phyloP scores from a whole-genome alignment of 164 flowering plant species.

The Macadamia tetraphylla region DNA sequence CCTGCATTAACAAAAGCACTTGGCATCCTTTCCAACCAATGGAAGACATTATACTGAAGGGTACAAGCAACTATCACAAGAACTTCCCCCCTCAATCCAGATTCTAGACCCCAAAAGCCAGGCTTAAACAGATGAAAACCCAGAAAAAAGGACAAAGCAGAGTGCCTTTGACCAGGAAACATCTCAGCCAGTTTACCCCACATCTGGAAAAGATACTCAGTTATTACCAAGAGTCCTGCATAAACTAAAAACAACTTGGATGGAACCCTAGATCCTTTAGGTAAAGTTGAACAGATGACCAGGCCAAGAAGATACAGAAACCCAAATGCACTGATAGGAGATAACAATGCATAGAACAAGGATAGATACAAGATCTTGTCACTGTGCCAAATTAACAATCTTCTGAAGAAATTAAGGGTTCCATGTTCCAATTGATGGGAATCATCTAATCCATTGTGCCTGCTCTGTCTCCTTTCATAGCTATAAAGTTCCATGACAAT shows the following conservation, averaged over 20 bases:
- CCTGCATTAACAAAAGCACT: constrained; percentile 26
- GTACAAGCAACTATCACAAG: constrained; percentile 85
- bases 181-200: constrained; percentile 75
- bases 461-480: constrained; percentile 94
- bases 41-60: constrained; percentile 85
- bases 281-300: constrained; percentile 57
- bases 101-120: constrained; percentile 86
- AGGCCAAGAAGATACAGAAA: constrained; percentile 79
- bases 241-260: constrained; percentile 70
- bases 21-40: constrained; percentile 80
- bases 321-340: constrained; percentile 87
- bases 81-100: constrained; percentile 79
- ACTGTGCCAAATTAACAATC: constrained; percentile 81
- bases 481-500: constrained; percentile 98
- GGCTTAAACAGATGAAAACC: constrained; percentile 59
- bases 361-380: constrained; percentile 69
- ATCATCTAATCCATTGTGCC: constrained; percentile 24
- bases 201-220: constrained; percentile 92
- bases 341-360: constrained; percentile 77
- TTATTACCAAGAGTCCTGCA: constrained; percentile 64
- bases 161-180: constrained; percentile 88
- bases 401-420: constrained; percentile 48
- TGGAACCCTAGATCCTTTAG: constrained; percentile 74
- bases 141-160: constrained; percentile 44
- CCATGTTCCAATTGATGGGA: constrained; percentile 39